Conservation (phyloP, 1,139 yeast species). For the Petasospora fabianii region DNA sequence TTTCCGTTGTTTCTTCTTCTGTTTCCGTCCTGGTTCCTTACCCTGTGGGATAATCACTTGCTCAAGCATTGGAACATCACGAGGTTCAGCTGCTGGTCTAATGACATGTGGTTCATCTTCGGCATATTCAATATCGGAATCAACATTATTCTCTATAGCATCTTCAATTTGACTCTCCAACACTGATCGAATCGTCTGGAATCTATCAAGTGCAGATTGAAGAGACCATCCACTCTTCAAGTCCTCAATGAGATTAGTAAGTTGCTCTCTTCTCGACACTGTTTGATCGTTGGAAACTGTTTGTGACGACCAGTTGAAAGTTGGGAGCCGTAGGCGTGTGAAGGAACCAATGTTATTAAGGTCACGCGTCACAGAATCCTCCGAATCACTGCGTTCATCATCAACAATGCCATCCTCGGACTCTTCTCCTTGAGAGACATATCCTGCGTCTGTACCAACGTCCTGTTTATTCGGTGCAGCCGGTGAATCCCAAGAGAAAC, state of each 20-base stretch:
- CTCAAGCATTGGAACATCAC: constrained; percentile 46
- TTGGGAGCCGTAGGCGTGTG: constrained; percentile 16
- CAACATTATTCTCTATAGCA: constrained; percentile 29
- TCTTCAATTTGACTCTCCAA: constrained; percentile 27
- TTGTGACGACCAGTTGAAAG: constrained; percentile 15
- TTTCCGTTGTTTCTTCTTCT: constrained; percentile 10
- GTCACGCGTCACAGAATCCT: constrained; percentile 18
- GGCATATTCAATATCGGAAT: constrained; percentile 36
- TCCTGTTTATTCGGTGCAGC: neutral
- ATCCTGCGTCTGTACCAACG: constrained; percentile 1
- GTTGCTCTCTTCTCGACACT: constrained; percentile 34
- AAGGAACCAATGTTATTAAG: constrained; percentile 21
- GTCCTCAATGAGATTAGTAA: constrained; percentile 48
- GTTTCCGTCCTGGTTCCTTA: constrained; percentile 19
- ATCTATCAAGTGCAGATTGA: constrained; percentile 50
- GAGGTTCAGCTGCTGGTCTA: constrained; percentile 44
- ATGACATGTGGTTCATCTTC: constrained; percentile 54
- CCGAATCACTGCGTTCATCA: constrained; percentile 12
- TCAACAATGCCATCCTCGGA: constrained; percentile 3
- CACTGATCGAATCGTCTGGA: constrained; percentile 47
- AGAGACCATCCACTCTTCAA: constrained; percentile 49
- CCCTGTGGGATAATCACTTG: constrained; percentile 47
- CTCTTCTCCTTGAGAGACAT: constrained; percentile 1
- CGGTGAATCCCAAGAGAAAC: constrained; percentile 2
- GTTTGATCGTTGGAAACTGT: constrained; percentile 2